Percentiles rank a stretch among this genome's conserved stretches.
phyloP scores from a whole-genome alignment of 352 stramenopile genomes.

The Globisporangium paroecandrum region DNA sequence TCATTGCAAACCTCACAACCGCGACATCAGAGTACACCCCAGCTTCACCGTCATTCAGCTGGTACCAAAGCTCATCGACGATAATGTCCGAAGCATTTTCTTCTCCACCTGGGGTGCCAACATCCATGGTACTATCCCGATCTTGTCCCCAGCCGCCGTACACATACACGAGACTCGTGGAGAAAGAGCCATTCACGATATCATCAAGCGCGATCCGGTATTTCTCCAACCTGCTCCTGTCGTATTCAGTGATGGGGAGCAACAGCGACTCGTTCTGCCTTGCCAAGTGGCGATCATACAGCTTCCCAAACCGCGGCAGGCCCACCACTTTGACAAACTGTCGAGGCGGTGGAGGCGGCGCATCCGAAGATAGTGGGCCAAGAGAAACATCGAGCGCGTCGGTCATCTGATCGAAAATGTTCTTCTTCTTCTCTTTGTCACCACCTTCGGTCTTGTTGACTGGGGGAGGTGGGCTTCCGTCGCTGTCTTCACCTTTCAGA shows the following conservation, averaged over 20 bases:
- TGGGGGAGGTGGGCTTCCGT: slow-evolving; percentile 22
- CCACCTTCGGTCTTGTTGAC: not conserved
- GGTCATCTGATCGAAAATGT: not conserved
- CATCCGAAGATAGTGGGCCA: not conserved
- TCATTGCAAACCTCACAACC: slow-evolving; percentile 10
- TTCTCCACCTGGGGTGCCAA: not conserved
- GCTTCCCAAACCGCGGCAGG: slow-evolving; percentile 44
- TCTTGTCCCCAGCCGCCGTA: slow-evolving; percentile 23
- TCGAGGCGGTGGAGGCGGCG: not conserved
- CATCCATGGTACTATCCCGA: not conserved
- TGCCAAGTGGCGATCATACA: slow-evolving; percentile 50
- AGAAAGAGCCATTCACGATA: slow-evolving; percentile 30
- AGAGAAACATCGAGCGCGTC: not conserved
- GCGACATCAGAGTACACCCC: slow-evolving; percentile 14
- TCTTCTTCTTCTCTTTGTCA: not conserved
- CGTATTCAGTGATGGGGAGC: not conserved
- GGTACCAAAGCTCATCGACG: slow-evolving; percentile 52
- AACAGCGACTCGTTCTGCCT: slow-evolving; percentile 18
- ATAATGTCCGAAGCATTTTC: not conserved
- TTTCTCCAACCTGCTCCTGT: slow-evolving; percentile 22
- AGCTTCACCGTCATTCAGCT: slow-evolving; percentile 39
- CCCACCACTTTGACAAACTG: slow-evolving; percentile 39
- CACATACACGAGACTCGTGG: slow-evolving; percentile 51
- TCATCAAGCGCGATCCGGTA: slow-evolving; percentile 25
- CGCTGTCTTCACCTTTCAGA: slow-evolving; percentile 38